Base-by-base conservation (phyloP, 139 green algal genomes). In the Auxenochlorella protothecoides region DNA sequence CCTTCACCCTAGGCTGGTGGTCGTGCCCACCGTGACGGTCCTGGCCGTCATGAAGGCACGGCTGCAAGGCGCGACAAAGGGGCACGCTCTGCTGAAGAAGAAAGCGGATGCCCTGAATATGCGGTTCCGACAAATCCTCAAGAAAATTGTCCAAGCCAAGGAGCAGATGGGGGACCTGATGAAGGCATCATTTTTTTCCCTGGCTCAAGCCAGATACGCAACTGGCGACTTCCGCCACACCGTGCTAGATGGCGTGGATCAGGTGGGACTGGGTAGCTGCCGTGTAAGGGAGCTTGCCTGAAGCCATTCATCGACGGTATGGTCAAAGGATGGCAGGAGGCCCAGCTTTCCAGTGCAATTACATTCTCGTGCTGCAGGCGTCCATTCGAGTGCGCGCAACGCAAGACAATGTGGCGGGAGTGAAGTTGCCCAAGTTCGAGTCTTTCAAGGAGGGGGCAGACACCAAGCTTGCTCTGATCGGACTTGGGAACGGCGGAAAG, bases 101-200 rank as follows among this genome's bases (percentile, higher is more conserved):
- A 99, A 99, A 74, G 95, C 92, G 4, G 95, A 99, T 78, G 95
- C 95, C 6, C 81, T 99, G 65, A 97, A 91, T 12, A 87, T 98
- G 81, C 85, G 90, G 5, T 84, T 93, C 69, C 79, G 89, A 9
- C 79, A 84, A 70, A 88, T 97, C 53, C 84, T 96, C 5, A 90
- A 89, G 71, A 88, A 93, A 66, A 98, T 99, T 63, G 86, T 98
- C 54, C 79, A 96, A 11, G 86, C 89, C 12, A 99, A 99, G 84
- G 76, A 92, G 61, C 72, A 80, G 16, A 96, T 97, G 90, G 95
- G 95, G 6, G 84, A 88, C 51, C 88, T 85, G 1, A 96, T 99
- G 92, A 91, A 92, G 70, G 80, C 82, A 3, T 88, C 88, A 3
- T 92, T 93, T 71, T 99, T 99, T 77, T 84, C 92, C 0, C 80